Percentiles rank a stretch among this genome's conserved stretches.
Conservation (phyloP, 176 grass and related monocot species). For the Raddia guianensis region DNA sequence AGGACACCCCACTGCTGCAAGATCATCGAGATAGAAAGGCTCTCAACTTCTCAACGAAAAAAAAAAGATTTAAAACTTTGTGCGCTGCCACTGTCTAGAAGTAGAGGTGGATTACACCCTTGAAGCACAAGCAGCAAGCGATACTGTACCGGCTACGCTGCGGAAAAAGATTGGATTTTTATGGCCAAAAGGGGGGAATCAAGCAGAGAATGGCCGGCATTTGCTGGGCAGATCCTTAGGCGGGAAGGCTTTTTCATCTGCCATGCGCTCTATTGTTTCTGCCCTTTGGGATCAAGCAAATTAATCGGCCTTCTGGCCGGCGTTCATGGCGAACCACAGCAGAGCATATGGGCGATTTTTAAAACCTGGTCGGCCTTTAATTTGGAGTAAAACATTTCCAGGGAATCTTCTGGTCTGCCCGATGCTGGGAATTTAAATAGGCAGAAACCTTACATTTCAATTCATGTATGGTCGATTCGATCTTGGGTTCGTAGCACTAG, state of each 20-base stretch:
- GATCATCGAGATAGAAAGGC: background rate
- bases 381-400: slow-evolving; percentile 64
- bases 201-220: background rate
- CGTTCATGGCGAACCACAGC: slow-evolving; percentile 30
- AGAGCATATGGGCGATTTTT: background rate
- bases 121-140: slow-evolving; percentile 10
- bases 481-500: background rate
- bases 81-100: background rate
- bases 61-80: background rate
- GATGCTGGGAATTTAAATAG: slow-evolving; percentile 15
- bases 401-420: slow-evolving; percentile 33
- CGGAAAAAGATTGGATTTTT: background rate
- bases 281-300: slow-evolving; percentile 57
- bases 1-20: background rate
- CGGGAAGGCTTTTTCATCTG: slow-evolving; percentile 19
- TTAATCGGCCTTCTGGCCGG: background rate
- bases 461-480: slow-evolving; percentile 20
- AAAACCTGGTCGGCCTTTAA: slow-evolving; percentile 6
- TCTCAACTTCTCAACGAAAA: background rate
- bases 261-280: slow-evolving; percentile 43
- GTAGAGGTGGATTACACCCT: slow-evolving; percentile 17
- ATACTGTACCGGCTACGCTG: background rate
- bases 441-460: slow-evolving; percentile 34
- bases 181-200: background rate
- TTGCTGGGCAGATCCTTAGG: background rate